phyloP scores from a whole-genome alignment of 192 early-diverging fungal species.

The Entophlyctis helioformis region DNA sequence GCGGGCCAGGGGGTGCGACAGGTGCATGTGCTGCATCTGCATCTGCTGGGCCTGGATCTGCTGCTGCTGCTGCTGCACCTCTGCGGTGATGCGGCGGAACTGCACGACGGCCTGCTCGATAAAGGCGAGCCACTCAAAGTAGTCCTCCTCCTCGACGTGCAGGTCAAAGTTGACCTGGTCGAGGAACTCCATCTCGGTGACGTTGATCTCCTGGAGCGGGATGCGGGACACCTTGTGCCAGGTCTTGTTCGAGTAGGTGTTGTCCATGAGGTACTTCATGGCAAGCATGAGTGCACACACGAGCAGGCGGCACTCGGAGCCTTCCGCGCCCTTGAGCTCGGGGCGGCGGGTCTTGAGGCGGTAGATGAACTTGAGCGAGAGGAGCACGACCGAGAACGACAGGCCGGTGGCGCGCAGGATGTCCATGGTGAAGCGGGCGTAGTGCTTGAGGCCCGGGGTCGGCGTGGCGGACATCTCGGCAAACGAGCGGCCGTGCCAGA shows the following conservation, averaged over 20 bases:
- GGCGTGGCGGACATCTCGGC: not conserved
- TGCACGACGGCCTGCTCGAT: no score
- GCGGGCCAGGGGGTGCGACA: no score
- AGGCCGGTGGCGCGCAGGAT: slow-evolving; percentile 49
- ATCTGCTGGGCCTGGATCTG: no score
- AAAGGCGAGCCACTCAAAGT: slow-evolving; percentile 50
- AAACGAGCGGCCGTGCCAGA: slow-evolving; percentile 2
- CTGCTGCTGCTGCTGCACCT: no score
- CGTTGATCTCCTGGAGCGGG: slow-evolving; percentile 64
- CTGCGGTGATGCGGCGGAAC: no score
- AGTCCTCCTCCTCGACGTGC: slow-evolving; percentile 56
- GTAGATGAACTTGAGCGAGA: slow-evolving; percentile 54
- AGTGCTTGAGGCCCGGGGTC: slow-evolving; percentile 4
- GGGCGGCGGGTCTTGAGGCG: slow-evolving; percentile 42
- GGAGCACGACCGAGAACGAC: slow-evolving; percentile 46
- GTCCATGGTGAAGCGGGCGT: slow-evolving; percentile 35
- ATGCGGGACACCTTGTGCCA: slow-evolving; percentile 81
- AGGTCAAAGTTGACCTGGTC: slow-evolving; percentile 61
- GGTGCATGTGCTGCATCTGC: no score
- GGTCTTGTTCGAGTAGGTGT: slow-evolving; percentile 81
- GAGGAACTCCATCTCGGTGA: slow-evolving; percentile 78
- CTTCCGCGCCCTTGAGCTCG: slow-evolving; percentile 43
- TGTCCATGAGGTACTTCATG: slow-evolving; percentile 80
- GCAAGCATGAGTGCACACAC: slow-evolving; percentile 76
- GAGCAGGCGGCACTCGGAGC: slow-evolving; percentile 73